phyloP scores from a whole-genome alignment of 805 yeast genomes.

The Sugiyamaella mastotermitis region DNA sequence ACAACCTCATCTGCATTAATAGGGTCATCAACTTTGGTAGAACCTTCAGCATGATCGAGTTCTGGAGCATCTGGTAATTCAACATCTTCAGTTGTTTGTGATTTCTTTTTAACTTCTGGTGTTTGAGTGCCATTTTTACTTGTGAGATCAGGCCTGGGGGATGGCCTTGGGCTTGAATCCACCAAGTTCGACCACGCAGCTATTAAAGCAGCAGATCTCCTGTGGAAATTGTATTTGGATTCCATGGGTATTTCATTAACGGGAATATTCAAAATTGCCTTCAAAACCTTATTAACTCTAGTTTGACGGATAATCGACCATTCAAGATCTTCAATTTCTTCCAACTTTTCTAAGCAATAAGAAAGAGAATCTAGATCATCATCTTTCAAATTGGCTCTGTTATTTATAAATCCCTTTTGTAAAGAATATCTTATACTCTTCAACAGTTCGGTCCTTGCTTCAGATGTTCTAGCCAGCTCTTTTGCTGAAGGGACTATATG shows the following conservation, averaged over 20 bases:
- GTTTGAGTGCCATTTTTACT: background rate
- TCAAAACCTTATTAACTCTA: slow-evolving; percentile 31
- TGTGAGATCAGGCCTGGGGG: background rate
- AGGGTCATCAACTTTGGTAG: too few relatives aligned
- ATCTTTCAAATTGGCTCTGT: slow-evolving; percentile 21
- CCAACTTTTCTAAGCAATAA: slow-evolving; percentile 24
- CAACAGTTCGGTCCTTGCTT: slow-evolving; percentile 18
- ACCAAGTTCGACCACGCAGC: slow-evolving; percentile 20
- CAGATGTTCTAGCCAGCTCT: slow-evolving; percentile 13
- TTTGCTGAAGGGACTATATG: slow-evolving; percentile 18
- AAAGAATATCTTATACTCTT: slow-evolving; percentile 27
- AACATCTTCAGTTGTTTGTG: too few relatives aligned
- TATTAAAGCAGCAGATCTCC: slow-evolving; percentile 23
- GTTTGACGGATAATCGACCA: slow-evolving; percentile 27
- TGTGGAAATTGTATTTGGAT: slow-evolving; percentile 25
- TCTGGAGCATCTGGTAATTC: too few relatives aligned
- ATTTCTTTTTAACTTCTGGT: background rate
- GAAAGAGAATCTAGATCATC: slow-evolving; percentile 26
- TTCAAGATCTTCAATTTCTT: slow-evolving; percentile 26
- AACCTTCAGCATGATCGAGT: too few relatives aligned
- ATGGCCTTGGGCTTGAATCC: slow-evolving; percentile 2
- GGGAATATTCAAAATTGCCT: slow-evolving; percentile 24
- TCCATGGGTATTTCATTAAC: slow-evolving; percentile 25
- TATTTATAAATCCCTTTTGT: slow-evolving; percentile 27
- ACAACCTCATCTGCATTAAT: background rate